Evolutionary conservation across 106 monocot species (phyloP).

Genomic region (Phalaenopsis aphrodite): DNA sequence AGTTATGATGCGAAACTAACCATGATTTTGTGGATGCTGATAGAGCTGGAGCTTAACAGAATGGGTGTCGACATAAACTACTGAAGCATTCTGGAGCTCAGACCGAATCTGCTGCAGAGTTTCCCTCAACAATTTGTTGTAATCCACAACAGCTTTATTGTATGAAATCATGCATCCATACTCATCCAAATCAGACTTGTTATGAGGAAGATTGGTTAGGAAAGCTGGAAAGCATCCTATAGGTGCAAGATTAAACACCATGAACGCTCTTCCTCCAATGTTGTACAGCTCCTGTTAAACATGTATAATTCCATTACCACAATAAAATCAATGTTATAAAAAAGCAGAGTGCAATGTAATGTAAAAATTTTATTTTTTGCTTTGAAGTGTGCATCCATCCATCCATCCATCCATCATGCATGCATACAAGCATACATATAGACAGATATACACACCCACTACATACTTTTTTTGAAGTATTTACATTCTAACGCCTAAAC

Average conservation of each 20-base stretch:
- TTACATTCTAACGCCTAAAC: no score
- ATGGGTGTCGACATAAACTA: conserved; percentile 59
- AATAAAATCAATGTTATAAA: not conserved
- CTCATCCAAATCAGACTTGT: conserved; percentile 30
- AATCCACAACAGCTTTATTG: conserved; percentile 50
- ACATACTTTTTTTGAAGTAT: no score
- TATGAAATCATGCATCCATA: conserved; percentile 65
- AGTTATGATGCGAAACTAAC: conserved; percentile 13
- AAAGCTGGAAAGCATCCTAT: conserved; percentile 79
- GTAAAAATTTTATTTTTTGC: no score
- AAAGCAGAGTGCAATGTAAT: no score
- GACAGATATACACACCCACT: no score
- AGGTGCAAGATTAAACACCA: conserved; percentile 77
- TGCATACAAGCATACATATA: no score
- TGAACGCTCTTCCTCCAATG: conserved; percentile 57
- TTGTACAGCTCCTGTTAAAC: conserved; percentile 54
- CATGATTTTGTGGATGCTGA: conserved; percentile 31
- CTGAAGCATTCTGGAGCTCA: conserved; percentile 21
- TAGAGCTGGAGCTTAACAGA: conserved; percentile 60
- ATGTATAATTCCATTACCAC: not conserved
- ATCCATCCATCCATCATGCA: no score
- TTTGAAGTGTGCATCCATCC: no score
- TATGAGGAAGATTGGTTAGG: conserved; percentile 36
- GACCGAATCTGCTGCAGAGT: conserved; percentile 16
- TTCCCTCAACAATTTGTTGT: conserved; percentile 45